Percentiles rank a stretch among this genome's conserved stretches.
These are phyloP conservation scores for Anthoceros angustus DNA, from an alignment of 225 moss, liverwort and hornwort genomes.

Conservation along the genomic window DNA sequence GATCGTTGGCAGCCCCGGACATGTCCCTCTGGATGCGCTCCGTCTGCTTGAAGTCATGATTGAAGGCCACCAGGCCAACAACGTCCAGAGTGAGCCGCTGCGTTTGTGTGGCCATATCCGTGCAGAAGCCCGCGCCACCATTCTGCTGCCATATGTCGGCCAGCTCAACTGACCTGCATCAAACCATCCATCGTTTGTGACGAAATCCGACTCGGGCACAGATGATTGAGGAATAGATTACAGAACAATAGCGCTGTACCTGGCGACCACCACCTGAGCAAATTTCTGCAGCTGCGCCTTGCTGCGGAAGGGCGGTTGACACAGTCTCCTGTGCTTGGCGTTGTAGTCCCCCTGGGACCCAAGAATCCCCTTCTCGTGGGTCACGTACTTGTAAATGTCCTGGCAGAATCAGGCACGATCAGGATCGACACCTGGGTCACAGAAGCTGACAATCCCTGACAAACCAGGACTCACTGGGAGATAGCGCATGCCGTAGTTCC, in stretches of 20 bases:
- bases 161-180: neutral
- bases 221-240: too few relatives aligned
- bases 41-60: neutral
- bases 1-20: slow-evolving; percentile 2
- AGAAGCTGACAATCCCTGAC: neutral
- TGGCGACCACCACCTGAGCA: neutral
- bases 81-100: slow-evolving; percentile 3
- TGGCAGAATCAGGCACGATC: neutral
- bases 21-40: neutral
- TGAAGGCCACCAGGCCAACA: neutral
- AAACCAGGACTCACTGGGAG: neutral
- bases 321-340: neutral
- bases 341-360: slow-evolving; percentile 1
- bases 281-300: neutral
- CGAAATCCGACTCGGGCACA: too few relatives aligned
- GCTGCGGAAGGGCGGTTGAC: slow-evolving; percentile 1
- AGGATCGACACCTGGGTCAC: neutral
- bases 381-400: slow-evolving; percentile 2
- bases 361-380: neutral
- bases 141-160: neutral
- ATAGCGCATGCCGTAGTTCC: neutral
- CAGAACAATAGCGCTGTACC: neutral
- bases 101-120: neutral
- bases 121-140: neutral
- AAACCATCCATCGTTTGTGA: too few relatives aligned